Base-by-base conservation (phyloP, 2,329 filamentous ascomycete species). In the Arthrobotrys iridis region DNA sequence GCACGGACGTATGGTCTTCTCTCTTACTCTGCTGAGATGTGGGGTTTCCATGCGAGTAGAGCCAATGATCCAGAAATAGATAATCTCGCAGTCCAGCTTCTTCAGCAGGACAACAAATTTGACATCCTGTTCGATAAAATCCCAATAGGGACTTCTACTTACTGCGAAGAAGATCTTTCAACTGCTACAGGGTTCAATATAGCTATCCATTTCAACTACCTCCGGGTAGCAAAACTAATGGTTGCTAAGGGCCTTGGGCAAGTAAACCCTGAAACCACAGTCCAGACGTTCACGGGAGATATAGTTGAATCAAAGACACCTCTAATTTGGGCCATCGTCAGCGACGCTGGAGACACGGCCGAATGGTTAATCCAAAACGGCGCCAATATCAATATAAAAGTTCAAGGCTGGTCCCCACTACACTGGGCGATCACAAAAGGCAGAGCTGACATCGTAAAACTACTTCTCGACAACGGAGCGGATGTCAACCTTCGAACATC, bases 31-130 rank as follows among this genome's bases (percentile, higher is more conserved):
- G 28, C 15, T 33, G 46, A 57, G 26, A 66, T 66, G 48, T 57
- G 62, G 62, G 48, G 62, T 6, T 66, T 57, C 48, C 62, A 66
- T 35, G 62, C 62, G 5, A 57, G 48, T 28, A 30, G 60, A 45
- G 22, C 45, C n/a, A 28, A 55, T 28, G 43, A 22, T 41, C 11
- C 35, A 10, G 35, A 55, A 33, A 37, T 65, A 26, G 60, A 65
- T 18, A 30, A 65, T 20, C 43, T 65, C 33, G 28, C 60, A 20
- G 22, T 65, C 18, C 30, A 55, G 20, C 35, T 65, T 30, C 60
- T 65, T 18, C 45, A 65, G 22, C 28, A 52, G 13, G 46, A 52
- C 7, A 41, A 2, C 6, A 55, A 20, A 28, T 22, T 52, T 3
- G 30, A 65, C 18, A 6, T 65, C 33, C 15, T 33, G 7, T 55